Evolutionary conservation across 78 protist genomes (phyloP).

Genomic region (Emiliania huxleyi): DNA sequence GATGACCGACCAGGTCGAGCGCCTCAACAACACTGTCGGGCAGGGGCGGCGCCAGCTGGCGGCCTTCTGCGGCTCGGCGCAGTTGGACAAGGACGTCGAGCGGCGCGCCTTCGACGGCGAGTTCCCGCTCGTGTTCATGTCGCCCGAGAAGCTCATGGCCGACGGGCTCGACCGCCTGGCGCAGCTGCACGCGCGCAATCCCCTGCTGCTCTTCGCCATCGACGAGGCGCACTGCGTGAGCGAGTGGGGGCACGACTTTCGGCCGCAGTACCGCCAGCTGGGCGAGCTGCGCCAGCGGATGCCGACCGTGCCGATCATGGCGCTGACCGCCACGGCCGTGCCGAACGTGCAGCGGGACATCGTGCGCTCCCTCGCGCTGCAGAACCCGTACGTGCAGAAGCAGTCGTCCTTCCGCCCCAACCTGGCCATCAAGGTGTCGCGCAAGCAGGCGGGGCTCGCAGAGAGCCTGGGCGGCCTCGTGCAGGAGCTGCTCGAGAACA

Average conservation of each 20-base stretch:
- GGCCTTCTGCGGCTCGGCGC: background rate
- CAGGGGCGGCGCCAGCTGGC: background rate
- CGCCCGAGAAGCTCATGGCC: constrained; percentile 35
- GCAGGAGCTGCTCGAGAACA: too few species aligned
- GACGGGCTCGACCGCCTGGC: background rate
- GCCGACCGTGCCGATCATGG: constrained; percentile 37
- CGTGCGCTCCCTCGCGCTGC: background rate
- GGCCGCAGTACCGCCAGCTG: constrained; percentile 25
- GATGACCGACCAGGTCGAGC: background rate
- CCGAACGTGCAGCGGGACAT: background rate
- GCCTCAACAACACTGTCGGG: background rate
- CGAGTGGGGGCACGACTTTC: constrained; percentile 62
- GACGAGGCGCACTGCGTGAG: constrained; percentile 51
- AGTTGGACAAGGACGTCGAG: background rate
- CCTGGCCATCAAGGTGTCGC: background rate
- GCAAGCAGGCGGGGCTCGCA: background rate
- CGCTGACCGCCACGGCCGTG: constrained; percentile 69
- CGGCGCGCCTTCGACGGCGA: background rate
- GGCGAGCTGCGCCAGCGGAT: background rate
- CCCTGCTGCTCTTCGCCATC: background rate
- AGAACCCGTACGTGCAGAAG: background rate
- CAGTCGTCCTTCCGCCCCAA: constrained; percentile 43
- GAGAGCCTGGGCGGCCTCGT: background rate
- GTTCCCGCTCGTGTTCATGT: background rate
- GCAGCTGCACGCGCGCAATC: background rate